Base-by-base conservation (phyloP, 257 asterid species). In the Scutellaria minor region DNA sequence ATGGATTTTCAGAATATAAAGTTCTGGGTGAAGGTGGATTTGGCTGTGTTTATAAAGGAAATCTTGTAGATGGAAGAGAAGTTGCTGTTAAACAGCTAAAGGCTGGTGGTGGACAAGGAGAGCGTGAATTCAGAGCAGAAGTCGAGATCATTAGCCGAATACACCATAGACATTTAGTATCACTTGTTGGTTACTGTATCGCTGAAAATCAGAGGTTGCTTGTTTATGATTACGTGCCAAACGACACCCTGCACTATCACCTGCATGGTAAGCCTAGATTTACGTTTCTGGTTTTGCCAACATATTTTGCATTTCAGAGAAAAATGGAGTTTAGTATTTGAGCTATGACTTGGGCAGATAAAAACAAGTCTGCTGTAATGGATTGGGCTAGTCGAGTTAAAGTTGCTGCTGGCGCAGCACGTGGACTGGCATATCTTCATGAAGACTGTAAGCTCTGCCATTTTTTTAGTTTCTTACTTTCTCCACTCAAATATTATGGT, bases 31-130 rank as follows among this genome's bases (percentile, higher is more conserved):
- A 89, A 86, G 96, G 96, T 73, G 97, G 97, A 68, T 92, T 92
- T 69, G 97, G 97, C 52, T 85, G 82, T 77, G 96, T 92, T 76
- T 92, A 88, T 77, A 92, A 92, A 82, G 97, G 97, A 63, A 83
- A 83, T 67, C 72, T 92, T 55, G 72, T 58, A 15, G 96, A 92
- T 64, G 95, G 96, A 69, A 80, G 93, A 79, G 92, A 72, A 78
- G 93, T 92, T 18, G 97, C 97, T 45, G 96, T 92, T 78, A 92
- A 92, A 76, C 96, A 89, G 84, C 78, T 92, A 75, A 92, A 89
- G 74, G 89, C 76, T 74, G 97, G 97, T 18, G 88, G 97, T 54
- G 96, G 96, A 69, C 97, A 91, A 81, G 97, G 97, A 59, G 97
- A 91, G 75, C 93, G 96, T 22, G 97, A 91, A 73, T 91, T 91